Conservation (phyloP, 495 filamentous ascomycete genomes). For the Penicilliopsis zonata region DNA sequence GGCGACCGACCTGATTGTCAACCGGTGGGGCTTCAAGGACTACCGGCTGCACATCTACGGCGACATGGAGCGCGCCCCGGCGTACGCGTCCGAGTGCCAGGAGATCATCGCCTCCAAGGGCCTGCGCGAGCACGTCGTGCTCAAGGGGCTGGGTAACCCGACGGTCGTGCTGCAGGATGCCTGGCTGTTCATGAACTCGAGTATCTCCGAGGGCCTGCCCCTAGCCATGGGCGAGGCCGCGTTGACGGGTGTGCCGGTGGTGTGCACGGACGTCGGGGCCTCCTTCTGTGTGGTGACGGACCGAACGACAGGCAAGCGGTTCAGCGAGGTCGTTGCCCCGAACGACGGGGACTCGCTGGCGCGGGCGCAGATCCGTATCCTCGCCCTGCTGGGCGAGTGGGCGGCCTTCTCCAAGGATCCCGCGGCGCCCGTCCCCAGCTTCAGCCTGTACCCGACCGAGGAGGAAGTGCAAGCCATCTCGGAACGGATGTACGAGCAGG, state of each 20-base stretch:
- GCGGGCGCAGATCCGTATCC: slow-evolving; percentile 48
- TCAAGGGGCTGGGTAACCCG: slow-evolving; percentile 43
- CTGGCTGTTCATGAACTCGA: slow-evolving; percentile 59
- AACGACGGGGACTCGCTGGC: slow-evolving; percentile 49
- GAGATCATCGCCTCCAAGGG: slow-evolving; percentile 51
- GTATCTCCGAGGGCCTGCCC: slow-evolving; percentile 52
- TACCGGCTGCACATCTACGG: slow-evolving; percentile 54
- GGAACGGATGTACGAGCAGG: slow-evolving; percentile 51
- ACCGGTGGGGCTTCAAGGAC: slow-evolving; percentile 53
- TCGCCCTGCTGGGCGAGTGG: slow-evolving; percentile 53
- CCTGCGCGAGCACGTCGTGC: slow-evolving; percentile 39
- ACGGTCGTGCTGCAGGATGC: slow-evolving; percentile 45
- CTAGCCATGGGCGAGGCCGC: slow-evolving; percentile 56
- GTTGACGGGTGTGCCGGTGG: slow-evolving; percentile 49
- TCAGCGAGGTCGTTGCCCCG: slow-evolving; percentile 50
- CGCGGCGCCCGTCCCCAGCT: slow-evolving; percentile 32
- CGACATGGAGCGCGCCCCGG: slow-evolving; percentile 46
- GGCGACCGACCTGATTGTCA: slow-evolving; percentile 51
- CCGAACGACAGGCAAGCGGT: slow-evolving; percentile 40
- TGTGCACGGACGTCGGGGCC: slow-evolving; percentile 54
- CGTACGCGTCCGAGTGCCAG: slow-evolving; percentile 47
- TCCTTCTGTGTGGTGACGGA: slow-evolving; percentile 53
- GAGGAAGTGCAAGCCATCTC: slow-evolving; percentile 43
- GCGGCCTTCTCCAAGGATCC: slow-evolving; percentile 38
- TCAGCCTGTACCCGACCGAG: slow-evolving; percentile 26